Conservation (phyloP, 2,329 filamentous ascomycete species). For the Fusarium euwallaceae region DNA sequence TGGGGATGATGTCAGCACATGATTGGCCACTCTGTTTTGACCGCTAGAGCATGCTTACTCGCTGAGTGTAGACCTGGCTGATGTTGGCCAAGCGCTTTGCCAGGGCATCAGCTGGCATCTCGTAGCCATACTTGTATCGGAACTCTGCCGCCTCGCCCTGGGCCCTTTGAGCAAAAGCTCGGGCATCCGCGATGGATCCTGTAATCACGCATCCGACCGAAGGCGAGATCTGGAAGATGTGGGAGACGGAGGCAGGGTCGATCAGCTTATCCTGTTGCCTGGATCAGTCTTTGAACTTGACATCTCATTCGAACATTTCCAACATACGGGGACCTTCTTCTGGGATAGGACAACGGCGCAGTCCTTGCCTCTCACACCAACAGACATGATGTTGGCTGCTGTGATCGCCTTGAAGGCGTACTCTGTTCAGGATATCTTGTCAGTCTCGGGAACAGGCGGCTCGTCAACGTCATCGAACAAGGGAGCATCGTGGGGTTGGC, state of each 20-base stretch:
- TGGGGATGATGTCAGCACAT: conserved; percentile 50
- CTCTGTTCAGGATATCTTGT: conserved; percentile 68
- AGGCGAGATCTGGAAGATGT: conserved; percentile 96
- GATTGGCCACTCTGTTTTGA: conserved; percentile 15
- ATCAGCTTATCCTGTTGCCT: conserved; percentile 91
- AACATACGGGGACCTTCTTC: conserved; percentile 97
- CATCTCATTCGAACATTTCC: background rate
- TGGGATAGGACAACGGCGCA: conserved; percentile 97
- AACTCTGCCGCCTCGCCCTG: conserved; percentile 98
- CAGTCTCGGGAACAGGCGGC: conserved; percentile 34
- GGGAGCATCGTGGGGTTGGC: conserved; percentile 25
- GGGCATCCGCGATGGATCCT: conserved; percentile 96
- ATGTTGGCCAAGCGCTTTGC: conserved; percentile 98
- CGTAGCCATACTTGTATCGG: conserved; percentile 98
- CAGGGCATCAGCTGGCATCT: conserved; percentile 98
- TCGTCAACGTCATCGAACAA: conserved; percentile 34
- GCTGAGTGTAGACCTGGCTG: conserved; percentile 98
- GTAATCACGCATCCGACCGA: conserved; percentile 99
- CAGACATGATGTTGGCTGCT: conserved; percentile 97
- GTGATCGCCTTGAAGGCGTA: conserved; percentile 99
- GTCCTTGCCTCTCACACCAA: conserved; percentile 95
- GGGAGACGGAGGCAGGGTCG: conserved; percentile 94
- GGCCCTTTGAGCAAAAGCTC: conserved; percentile 91
- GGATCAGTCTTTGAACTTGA: conserved; percentile 37
- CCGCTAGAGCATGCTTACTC: conserved; percentile 67